Percentiles rank a stretch among this genome's conserved stretches.
Conservation (phyloP, 1,139 yeast species). For the Taphrina populina region DNA sequence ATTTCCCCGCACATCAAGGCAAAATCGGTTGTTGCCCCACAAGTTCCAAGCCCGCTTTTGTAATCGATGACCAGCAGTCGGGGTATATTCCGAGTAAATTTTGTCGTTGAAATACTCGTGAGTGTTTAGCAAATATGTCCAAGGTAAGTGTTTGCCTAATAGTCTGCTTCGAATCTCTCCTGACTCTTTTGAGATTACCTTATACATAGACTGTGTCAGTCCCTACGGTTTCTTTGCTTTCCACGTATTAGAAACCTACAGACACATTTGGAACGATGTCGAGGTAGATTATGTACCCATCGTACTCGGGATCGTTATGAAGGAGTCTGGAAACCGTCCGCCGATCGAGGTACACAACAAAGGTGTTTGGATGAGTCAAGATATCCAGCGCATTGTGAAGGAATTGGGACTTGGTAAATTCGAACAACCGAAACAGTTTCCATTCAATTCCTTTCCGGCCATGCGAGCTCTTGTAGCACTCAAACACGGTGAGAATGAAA, state of each 20-base stretch:
- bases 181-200: conserved; percentile 7
- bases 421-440: conserved; percentile 13
- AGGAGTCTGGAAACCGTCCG: conserved; percentile 25
- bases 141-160: conserved; percentile 1
- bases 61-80: no score
- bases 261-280: conserved; percentile 25
- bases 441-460: conserved; percentile 26
- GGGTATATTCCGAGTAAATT: no score
- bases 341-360: conserved; percentile 18
- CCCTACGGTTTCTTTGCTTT: conserved; percentile 28
- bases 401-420: conserved; percentile 24
- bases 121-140: conserved; percentile 2
- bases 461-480: conserved; percentile 14
- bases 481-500: conserved; percentile 13
- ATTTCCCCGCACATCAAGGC: no score
- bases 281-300: conserved; percentile 21
- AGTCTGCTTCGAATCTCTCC: background rate
- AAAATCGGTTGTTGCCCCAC: no score
- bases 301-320: conserved; percentile 20
- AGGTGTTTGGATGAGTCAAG: conserved; percentile 18
- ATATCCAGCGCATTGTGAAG: conserved; percentile 6
- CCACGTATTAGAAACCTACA: conserved; percentile 23
- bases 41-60: no score
- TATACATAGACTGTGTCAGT: conserved; percentile 21
- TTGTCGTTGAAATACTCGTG: no score